phyloP scores from a whole-genome alignment of 148 eudicot genomes.

The Vaccinium corymbosum region DNA sequence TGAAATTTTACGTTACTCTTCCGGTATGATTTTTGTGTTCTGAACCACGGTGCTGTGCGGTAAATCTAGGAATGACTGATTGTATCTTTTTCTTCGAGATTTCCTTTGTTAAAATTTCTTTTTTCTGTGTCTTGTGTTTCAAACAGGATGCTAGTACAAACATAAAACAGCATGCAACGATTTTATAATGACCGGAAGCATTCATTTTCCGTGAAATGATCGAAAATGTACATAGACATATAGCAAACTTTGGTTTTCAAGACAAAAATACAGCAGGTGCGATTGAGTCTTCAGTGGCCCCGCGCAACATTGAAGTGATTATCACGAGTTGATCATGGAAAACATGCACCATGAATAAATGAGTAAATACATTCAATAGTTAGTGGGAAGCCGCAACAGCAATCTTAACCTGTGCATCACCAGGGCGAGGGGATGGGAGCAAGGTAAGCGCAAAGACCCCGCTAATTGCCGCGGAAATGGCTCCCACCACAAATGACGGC shows the following conservation, averaged over 20 bases:
- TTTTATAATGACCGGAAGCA: constrained; percentile 15
- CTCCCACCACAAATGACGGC: constrained; percentile 70
- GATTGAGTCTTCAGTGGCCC: too few species aligned
- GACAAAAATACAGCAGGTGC: constrained; percentile 45
- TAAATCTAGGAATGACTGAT: background rate
- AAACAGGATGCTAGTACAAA: constrained; percentile 75
- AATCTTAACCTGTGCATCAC: constrained; percentile 2
- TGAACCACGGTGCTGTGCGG: background rate
- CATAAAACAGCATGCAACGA: too few species aligned
- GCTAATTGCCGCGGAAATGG: constrained; percentile 44
- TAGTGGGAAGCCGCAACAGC: background rate
- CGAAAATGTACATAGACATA: constrained; percentile 75
- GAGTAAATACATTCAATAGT: background rate
- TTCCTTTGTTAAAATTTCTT: background rate
- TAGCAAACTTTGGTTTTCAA: constrained; percentile 84
- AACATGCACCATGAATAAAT: too few species aligned
- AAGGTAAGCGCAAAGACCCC: constrained; percentile 55
- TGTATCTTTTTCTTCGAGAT: background rate
- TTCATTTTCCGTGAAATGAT: constrained; percentile 45
- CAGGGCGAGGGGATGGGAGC: constrained; percentile 51
- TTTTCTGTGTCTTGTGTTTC: constrained; percentile 3
- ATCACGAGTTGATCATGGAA: too few species aligned
- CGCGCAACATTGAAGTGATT: too few species aligned
- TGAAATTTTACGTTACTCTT: constrained; percentile 95
- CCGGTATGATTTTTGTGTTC: constrained; percentile 43